A percentile compares a stretch with the other conserved stretches of the same genome.
Conservation (phyloP, 179 eudicot genomes). For the Silene vulgaris region DNA sequence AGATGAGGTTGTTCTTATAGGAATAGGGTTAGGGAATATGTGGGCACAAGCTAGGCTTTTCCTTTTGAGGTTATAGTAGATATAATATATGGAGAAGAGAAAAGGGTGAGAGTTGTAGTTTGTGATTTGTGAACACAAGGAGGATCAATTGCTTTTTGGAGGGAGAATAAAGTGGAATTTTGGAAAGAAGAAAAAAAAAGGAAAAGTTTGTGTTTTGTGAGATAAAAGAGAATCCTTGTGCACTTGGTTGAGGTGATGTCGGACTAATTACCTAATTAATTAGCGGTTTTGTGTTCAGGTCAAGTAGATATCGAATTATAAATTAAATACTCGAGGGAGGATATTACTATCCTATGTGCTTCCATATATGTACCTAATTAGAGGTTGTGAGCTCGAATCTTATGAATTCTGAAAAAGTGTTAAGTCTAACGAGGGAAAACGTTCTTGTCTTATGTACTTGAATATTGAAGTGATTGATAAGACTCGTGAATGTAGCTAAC, state of each 20-base stretch:
- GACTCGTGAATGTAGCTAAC: neutral
- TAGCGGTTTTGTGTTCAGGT: neutral
- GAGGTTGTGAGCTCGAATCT: neutral
- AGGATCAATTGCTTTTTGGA: slow-evolving; percentile 68
- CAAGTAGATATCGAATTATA: neutral
- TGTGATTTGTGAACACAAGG: slow-evolving; percentile 73
- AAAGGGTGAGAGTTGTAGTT: slow-evolving; percentile 40
- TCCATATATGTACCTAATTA: neutral
- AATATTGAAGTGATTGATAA: no score
- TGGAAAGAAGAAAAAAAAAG: slow-evolving; percentile 33
- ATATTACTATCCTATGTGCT: neutral
- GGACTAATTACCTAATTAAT: neutral
- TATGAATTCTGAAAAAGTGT: neutral
- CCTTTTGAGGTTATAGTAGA: slow-evolving; percentile 27
- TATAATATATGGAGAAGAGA: slow-evolving; percentile 26
- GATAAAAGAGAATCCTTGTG: slow-evolving; percentile 17
- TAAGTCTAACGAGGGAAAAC: neutral
- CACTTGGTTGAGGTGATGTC: slow-evolving; percentile 1
- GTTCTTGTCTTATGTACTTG: neutral
- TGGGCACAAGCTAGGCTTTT: slow-evolving; percentile 27
- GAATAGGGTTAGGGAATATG: slow-evolving; percentile 20
- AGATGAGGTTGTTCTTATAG: slow-evolving; percentile 36
- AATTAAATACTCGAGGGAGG: neutral
- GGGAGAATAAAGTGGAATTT: slow-evolving; percentile 76
- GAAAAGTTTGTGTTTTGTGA: slow-evolving; percentile 21